A percentile compares a stretch with the other conserved stretches of the same genome.
Evolutionary conservation across 768 basidiomycete species (phyloP).

Genomic region (Rhodotorula diobovata): DNA sequence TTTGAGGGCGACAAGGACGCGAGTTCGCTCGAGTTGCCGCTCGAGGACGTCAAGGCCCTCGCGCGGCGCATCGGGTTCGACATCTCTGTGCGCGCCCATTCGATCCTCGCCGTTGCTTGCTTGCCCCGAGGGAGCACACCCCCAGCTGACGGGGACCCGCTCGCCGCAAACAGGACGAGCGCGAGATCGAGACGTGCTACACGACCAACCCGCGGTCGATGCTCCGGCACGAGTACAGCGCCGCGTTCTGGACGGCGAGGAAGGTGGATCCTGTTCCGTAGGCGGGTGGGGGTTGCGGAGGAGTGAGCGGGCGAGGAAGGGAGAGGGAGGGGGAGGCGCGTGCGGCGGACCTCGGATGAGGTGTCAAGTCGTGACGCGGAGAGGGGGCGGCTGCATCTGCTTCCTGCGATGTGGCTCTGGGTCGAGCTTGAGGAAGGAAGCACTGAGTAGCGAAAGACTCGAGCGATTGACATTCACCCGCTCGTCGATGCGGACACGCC

Average conservation of each 20-base stretch:
- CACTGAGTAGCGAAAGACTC: no score
- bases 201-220: slow-evolving; percentile 74
- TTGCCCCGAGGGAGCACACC: neutral
- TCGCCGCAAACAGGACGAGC: slow-evolving; percentile 61
- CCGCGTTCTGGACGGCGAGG: slow-evolving; percentile 66
- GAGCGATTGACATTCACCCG: neutral
- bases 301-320: no score
- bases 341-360: neutral
- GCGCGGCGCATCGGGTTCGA: slow-evolving; percentile 73
- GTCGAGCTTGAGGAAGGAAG: no score
- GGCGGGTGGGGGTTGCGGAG: neutral
- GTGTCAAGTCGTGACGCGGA: no score
- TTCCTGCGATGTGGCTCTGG: no score
- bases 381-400: no score
- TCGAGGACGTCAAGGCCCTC: slow-evolving; percentile 81
- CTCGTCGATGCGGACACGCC: slow-evolving; percentile 59
- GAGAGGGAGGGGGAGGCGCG: neutral
- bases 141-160: neutral
- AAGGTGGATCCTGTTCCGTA: slow-evolving; percentile 10
- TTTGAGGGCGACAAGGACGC: slow-evolving; percentile 82
- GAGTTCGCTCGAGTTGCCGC: slow-evolving; percentile 74
- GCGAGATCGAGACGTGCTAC: slow-evolving; percentile 74
- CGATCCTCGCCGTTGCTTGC: slow-evolving; percentile 15
- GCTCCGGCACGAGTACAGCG: slow-evolving; percentile 77
- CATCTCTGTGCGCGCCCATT: slow-evolving; percentile 58